A percentile compares a stretch with the other conserved stretches of the same genome.
phyloP scores from a whole-genome alignment of 257 asterid genomes.

The Euphrasia confusa region DNA sequence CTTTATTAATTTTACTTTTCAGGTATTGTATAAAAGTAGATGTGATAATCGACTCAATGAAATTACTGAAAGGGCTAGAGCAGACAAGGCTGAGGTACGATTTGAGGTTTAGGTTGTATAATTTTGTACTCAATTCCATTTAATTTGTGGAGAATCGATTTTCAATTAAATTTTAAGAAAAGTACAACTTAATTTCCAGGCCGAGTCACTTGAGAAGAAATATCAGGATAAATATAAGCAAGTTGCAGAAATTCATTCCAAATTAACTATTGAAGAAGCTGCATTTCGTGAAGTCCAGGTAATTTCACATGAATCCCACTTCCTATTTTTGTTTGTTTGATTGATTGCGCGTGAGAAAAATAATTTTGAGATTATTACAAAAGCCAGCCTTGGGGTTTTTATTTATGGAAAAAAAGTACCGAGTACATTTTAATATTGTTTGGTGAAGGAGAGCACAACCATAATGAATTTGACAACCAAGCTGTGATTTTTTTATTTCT shows the following conservation, averaged over 20 bases:
- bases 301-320: slow-evolving; percentile 17
- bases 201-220: slow-evolving; percentile 80
- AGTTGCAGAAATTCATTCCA: slow-evolving; percentile 92
- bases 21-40: slow-evolving; percentile 97
- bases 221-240: slow-evolving; percentile 92
- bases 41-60: slow-evolving; percentile 98
- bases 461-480: slow-evolving; percentile 16
- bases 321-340: slow-evolving; percentile 15
- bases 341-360: slow-evolving; percentile 8
- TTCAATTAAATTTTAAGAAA: slow-evolving; percentile 13
- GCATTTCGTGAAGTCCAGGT: slow-evolving; percentile 91
- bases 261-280: slow-evolving; percentile 90
- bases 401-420: too few species aligned
- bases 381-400: too few species aligned
- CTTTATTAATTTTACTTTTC: slow-evolving; percentile 25
- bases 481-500: slow-evolving; percentile 10
- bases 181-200: slow-evolving; percentile 42
- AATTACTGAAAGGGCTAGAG: slow-evolving; percentile 90
- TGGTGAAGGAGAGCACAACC: slow-evolving; percentile 5
- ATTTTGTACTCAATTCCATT: slow-evolving; percentile 18
- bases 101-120: slow-evolving; percentile 22
- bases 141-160: slow-evolving; percentile 10
- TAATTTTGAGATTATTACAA: too few species aligned
- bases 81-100: slow-evolving; percentile 86
- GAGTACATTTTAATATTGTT: background rate